Conservation (phyloP, 805 yeast genomes). For the Yamadazyma phyllophila region DNA sequence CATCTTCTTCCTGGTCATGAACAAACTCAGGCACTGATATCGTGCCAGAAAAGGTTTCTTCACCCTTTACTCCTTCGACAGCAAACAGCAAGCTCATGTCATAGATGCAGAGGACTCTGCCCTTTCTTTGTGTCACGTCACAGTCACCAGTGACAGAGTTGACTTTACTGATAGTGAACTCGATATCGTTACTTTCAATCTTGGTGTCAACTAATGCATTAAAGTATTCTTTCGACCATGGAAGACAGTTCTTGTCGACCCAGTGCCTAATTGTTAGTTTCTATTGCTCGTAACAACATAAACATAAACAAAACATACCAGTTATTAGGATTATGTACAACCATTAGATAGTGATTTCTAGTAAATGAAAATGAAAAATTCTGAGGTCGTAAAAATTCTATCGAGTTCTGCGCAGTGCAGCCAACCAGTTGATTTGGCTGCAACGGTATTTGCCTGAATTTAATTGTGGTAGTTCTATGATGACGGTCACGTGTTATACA, state of each 20-base stretch:
- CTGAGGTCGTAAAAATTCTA: constrained; percentile 8
- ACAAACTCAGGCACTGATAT: constrained; percentile 63
- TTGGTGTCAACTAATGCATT: constrained; percentile 32
- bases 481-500: too few relatives aligned
- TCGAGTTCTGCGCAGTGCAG: constrained; percentile 7
- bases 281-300: background rate
- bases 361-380: background rate
- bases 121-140: constrained; percentile 81
- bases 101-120: constrained; percentile 72
- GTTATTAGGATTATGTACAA: constrained; percentile 69
- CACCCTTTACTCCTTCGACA: constrained; percentile 38
- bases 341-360: constrained; percentile 33
- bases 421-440: background rate
- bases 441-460: background rate
- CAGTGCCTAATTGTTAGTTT: constrained; percentile 49
- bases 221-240: constrained; percentile 59
- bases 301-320: constrained; percentile 40
- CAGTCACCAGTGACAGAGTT: constrained; percentile 63
- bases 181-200: constrained; percentile 23
- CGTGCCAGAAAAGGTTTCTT: constrained; percentile 41
- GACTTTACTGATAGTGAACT: constrained; percentile 37
- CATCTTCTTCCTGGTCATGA: constrained; percentile 74
- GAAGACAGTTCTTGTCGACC: constrained; percentile 66
- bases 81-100: constrained; percentile 58
- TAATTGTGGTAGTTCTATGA: too few relatives aligned